Evolutionary conservation across 202 grass and related monocot species (phyloP).

Genomic region (Bolboschoenoplectus hybrid): DNA sequence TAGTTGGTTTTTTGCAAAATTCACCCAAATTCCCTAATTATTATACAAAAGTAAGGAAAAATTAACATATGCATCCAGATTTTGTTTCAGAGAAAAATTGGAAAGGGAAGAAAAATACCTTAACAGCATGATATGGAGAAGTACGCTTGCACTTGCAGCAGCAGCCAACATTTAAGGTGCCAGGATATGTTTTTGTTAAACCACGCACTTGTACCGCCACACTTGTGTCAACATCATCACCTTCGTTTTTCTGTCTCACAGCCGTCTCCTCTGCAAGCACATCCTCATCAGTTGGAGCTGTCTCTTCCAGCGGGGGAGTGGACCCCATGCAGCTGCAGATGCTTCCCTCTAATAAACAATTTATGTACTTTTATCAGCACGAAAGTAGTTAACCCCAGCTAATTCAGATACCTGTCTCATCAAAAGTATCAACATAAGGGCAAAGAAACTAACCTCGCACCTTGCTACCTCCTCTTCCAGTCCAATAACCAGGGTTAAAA

Average conservation of each 20-base stretch:
- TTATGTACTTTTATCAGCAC: conserved; percentile 33
- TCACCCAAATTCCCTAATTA: conserved; percentile 90
- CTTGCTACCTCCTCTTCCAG: conserved; percentile 75
- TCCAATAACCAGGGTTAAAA: conserved; percentile 95
- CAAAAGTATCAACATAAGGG: background rate
- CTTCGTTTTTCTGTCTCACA: conserved; percentile 61
- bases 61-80: background rate
- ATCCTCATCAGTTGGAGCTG: conserved; percentile 77
- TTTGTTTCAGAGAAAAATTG: conserved; percentile 3
- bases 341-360: conserved; percentile 68
- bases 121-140: conserved; percentile 89
- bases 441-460: conserved; percentile 56
- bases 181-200: conserved; percentile 80
- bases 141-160: conserved; percentile 73
- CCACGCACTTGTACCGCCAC: conserved; percentile 85
- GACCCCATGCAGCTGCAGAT: conserved; percentile 79
- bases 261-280: conserved; percentile 72
- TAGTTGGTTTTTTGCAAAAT: conserved; percentile 85
- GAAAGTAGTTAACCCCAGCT: conserved; percentile 4
- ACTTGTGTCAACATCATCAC: conserved; percentile 56
- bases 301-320: conserved; percentile 59
- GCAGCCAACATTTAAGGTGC: conserved; percentile 50
- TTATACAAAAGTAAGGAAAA: conserved; percentile 36
- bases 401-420: background rate
- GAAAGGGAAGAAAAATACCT: conserved; percentile 53